phyloP scores from a whole-genome alignment of 192 early-diverging fungal genomes.

The Podila verticillata region DNA sequence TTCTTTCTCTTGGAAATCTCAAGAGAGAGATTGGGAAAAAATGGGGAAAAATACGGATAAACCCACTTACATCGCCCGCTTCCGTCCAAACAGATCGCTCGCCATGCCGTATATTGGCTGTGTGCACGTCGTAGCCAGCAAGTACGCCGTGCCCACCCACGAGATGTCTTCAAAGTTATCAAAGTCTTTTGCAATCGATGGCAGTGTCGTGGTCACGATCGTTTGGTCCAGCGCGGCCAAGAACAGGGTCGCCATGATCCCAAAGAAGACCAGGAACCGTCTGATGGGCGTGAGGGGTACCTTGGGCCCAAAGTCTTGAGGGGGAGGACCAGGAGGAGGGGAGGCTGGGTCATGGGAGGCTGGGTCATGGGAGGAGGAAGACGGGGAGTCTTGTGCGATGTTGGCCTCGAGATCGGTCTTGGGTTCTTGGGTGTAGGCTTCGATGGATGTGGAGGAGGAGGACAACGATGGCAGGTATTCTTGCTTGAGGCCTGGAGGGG shows the following conservation, averaged over 20 bases:
- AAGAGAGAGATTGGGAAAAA: not conserved
- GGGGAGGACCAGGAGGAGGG: not conserved
- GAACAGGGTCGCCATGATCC: constrained; percentile 57
- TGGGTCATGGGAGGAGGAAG: not conserved
- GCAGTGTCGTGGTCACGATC: constrained; percentile 68
- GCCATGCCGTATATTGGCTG: constrained; percentile 44
- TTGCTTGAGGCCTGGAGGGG: too few relatives aligned
- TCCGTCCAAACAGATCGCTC: constrained; percentile 29
- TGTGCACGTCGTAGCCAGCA: constrained; percentile 59
- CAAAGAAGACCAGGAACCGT: constrained; percentile 30
- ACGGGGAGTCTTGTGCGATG: not conserved
- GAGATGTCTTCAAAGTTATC: constrained; percentile 68
- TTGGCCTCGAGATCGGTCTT: not conserved
- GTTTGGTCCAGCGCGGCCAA: constrained; percentile 66
- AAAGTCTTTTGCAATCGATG: constrained; percentile 63
- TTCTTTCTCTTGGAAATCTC: not conserved
- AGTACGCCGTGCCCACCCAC: constrained; percentile 81
- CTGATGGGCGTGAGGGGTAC: constrained; percentile 20
- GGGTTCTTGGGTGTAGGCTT: not conserved
- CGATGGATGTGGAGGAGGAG: not conserved
- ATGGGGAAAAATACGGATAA: not conserved
- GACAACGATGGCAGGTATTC: too few relatives aligned
- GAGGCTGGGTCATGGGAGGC: not conserved
- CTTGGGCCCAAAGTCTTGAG: constrained; percentile 44
- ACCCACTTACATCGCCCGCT: constrained; percentile 43